Conservation (phyloP, 2,329 filamentous ascomycete species). For the Stagonosporopsis cucurbitacearum region DNA sequence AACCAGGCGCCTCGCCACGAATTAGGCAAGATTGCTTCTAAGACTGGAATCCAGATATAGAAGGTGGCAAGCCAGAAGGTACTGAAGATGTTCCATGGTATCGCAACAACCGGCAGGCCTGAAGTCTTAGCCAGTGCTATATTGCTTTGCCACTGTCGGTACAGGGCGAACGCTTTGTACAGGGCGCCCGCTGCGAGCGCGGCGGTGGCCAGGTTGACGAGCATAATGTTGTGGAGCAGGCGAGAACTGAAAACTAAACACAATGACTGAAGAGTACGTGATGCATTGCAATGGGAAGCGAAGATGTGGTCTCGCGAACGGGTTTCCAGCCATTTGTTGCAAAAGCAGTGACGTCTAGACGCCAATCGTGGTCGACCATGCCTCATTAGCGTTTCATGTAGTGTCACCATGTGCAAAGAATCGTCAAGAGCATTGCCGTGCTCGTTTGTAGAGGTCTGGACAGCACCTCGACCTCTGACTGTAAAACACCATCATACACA, state of each 20-base stretch:
- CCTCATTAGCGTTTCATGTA: slow-evolving; percentile 41
- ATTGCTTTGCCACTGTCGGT: slow-evolving; percentile 50
- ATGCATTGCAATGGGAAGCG: slow-evolving; percentile 9
- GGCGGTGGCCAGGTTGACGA: slow-evolving; percentile 32
- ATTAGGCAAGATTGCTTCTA: slow-evolving; percentile 60
- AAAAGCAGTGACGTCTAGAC: slow-evolving; percentile 34
- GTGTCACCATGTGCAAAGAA: slow-evolving; percentile 10
- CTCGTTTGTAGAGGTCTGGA: background rate
- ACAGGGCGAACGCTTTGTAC: slow-evolving; percentile 41
- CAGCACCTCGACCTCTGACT: slow-evolving; percentile 1
- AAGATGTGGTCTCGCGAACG: slow-evolving; percentile 16
- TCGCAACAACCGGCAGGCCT: slow-evolving; percentile 53
- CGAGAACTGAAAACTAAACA: slow-evolving; percentile 6
- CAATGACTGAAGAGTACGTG: slow-evolving; percentile 1
- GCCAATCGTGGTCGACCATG: slow-evolving; percentile 18
- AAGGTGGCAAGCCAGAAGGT: slow-evolving; percentile 63
- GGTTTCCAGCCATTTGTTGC: slow-evolving; percentile 15
- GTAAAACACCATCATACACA: background rate
- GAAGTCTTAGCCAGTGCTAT: slow-evolving; percentile 54
- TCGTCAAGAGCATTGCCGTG: background rate
- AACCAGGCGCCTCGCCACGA: slow-evolving; percentile 65
- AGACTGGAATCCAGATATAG: slow-evolving; percentile 61
- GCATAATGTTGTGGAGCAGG: slow-evolving; percentile 11
- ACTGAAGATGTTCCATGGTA: slow-evolving; percentile 57
- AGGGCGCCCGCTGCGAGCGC: slow-evolving; percentile 38